Evolutionary conservation across 169 alveolate species (phyloP), one percentile per base, ranked within the genome.

Genomic region (Plasmodium falciparum): DNA sequence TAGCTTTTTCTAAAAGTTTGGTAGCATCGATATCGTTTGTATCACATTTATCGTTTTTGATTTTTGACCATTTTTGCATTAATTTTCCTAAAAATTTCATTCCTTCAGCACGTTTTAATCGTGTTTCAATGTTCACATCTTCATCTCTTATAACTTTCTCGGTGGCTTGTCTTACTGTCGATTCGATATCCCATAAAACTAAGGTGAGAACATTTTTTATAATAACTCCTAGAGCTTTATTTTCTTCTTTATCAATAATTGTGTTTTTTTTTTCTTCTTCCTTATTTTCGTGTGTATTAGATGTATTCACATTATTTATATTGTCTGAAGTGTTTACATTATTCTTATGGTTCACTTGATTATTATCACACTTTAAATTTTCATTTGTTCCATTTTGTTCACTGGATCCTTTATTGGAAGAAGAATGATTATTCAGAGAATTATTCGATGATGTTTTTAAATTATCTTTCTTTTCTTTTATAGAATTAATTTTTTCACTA

Each of bases 181-280:
- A n/a, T 80, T 94, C 96, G 8, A 94, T 91, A 72, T 94, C 96
- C 88, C 91, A 94, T 13, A 94, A 65, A 54, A 94, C 93, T n/a
- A 92, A 7, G 2, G 93, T 74, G 49, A 94, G 67, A 39, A 89
- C 73, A 45, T 92, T 91, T 43, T 66, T 90, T 43, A 92, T 71
- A 1, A 90, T 86, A 22, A 33, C 17, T 33, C 80, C 89, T 20
- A 78, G 39, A 5, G 89, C 76, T 65, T 66, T 59, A 13, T 66
- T 76, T 78, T 73, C 88, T 29, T 90, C 61, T 61, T 89, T 33
- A 20, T 92, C 93, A 2, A 67, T 33, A 15, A 45, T 43, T 0
- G 71, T 59, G 11, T 83, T 54, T 65, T 70, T 90, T 56, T 74
- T 63, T 89, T 89, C 65, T 90, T 88, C 71, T 26, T 89, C 73